Conservation (phyloP, 352 stramenopile species). For the Globisporangium barbulae region DNA sequence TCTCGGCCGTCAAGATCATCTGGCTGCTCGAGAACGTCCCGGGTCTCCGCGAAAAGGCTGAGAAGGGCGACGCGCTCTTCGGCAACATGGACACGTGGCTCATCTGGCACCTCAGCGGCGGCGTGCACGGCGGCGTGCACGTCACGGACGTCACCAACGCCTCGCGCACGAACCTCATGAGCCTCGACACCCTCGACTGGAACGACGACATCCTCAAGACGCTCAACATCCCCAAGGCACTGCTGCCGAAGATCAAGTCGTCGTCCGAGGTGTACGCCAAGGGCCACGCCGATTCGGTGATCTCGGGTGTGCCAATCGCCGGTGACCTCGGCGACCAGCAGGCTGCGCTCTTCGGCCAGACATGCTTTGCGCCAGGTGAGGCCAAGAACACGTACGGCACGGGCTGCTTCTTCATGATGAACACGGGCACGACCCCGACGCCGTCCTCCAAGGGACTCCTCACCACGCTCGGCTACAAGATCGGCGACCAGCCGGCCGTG, state of each 20-base stretch:
- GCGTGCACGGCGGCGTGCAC: constrained; percentile 82
- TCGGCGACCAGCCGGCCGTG: constrained; percentile 73
- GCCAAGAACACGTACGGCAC: constrained; percentile 99
- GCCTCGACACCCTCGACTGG: constrained; percentile 91
- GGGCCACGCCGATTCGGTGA: constrained; percentile 42
- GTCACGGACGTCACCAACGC: constrained; percentile 99
- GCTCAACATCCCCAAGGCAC: constrained; percentile 81
- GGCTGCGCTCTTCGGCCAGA: constrained; percentile 96
- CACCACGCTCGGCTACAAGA: constrained; percentile 92
- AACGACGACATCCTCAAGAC: constrained; percentile 83
- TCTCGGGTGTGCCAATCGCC: constrained; percentile 89
- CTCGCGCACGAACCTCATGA: constrained; percentile 94
- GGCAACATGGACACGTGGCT: constrained; percentile 99
- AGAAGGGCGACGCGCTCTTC: constrained; percentile 89
- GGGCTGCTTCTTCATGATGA: constrained; percentile 99
- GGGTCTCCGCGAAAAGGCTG: constrained; percentile 83
- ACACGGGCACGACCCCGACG: constrained; percentile 92
- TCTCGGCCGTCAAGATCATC: constrained; percentile 97
- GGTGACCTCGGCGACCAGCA: constrained; percentile 97
- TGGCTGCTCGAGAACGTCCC: constrained; percentile 97
- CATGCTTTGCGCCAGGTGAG: constrained; percentile 92
- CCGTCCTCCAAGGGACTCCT: constrained; percentile 93
- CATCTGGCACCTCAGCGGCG: constrained; percentile 92
- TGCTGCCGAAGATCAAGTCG: constrained; percentile 92
- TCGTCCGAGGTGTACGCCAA: constrained; percentile 87